Evolutionary conservation across 805 yeast genomes (phyloP).

Genomic region (Candida saitoana): DNA sequence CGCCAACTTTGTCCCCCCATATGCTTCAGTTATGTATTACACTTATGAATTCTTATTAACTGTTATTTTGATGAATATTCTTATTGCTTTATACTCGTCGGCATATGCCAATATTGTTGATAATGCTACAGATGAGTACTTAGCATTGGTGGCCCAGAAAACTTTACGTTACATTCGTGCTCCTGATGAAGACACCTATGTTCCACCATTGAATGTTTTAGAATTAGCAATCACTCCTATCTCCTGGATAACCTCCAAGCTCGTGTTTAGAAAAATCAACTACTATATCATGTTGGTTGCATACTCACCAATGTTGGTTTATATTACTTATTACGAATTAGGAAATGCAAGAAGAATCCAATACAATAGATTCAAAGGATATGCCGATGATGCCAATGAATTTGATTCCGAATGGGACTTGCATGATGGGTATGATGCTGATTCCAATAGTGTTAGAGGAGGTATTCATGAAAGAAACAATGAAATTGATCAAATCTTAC

Average conservation of each 20-base stretch:
- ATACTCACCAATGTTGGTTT: constrained; percentile 62
- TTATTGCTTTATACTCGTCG: constrained; percentile 80
- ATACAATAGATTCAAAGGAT: constrained; percentile 61
- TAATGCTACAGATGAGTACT: constrained; percentile 79
- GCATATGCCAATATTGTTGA: constrained; percentile 79
- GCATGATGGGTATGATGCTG: constrained; percentile 63
- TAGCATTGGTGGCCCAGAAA: constrained; percentile 80
- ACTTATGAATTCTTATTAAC: constrained; percentile 70
- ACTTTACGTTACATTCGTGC: constrained; percentile 82
- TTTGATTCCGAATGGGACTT: constrained; percentile 77
- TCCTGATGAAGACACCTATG: constrained; percentile 80
- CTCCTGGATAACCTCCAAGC: constrained; percentile 30
- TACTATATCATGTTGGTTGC: constrained; percentile 57
- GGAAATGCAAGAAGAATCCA: constrained; percentile 63
- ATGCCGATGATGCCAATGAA: constrained; percentile 78
- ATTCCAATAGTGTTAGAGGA: constrained; percentile 29
- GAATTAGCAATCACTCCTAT: constrained; percentile 46
- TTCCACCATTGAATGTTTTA: constrained; percentile 78
- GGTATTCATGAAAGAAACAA: constrained; percentile 36
- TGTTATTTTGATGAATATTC: constrained; percentile 73
- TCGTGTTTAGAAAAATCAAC: constrained; percentile 37
- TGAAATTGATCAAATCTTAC: constrained; percentile 35
- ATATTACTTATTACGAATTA: constrained; percentile 62
- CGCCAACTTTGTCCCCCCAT: constrained; percentile 75
- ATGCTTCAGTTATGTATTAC: constrained; percentile 76